phyloP scores from a whole-genome alignment of 805 yeast species.

The Cyberlindnera meyerae region DNA sequence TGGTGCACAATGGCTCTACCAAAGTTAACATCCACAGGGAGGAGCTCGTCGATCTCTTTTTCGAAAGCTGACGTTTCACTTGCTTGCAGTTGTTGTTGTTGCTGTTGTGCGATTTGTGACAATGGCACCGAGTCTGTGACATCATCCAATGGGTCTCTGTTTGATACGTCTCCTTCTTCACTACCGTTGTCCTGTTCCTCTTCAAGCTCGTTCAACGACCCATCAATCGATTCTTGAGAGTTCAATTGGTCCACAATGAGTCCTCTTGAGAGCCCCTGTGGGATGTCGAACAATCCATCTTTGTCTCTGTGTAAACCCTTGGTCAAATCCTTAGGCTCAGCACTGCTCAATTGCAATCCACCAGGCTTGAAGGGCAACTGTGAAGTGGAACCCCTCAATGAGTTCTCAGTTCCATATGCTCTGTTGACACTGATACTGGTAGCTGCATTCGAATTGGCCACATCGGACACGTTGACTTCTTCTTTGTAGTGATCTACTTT shows the following conservation, averaged over 20 bases:
- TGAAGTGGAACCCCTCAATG: conserved; percentile 63
- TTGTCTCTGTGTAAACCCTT: conserved; percentile 55
- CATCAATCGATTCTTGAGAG: conserved; percentile 2
- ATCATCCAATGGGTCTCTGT: too few relatives aligned
- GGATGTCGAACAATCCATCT: conserved; percentile 74
- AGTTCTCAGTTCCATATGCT: conserved; percentile 50
- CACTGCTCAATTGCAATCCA: conserved; percentile 45
- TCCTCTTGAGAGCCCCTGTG: conserved; percentile 81
- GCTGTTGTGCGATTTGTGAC: too few relatives aligned
- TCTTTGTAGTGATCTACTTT: conserved; percentile 58
- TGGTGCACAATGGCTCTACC: conserved; percentile 27
- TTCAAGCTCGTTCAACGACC: conserved; percentile 14
- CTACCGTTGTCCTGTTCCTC: too few relatives aligned
- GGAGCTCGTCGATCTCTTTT: conserved; percentile 42
- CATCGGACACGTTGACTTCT: conserved; percentile 44
- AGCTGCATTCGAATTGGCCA: conserved; percentile 48
- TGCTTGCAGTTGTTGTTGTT: too few relatives aligned
- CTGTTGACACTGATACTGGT: conserved; percentile 73
- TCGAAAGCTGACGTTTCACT: conserved; percentile 16
- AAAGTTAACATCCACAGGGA: conserved; percentile 48
- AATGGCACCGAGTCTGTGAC: conserved; percentile 5
- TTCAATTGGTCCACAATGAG: conserved; percentile 30
- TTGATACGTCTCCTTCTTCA: too few relatives aligned
- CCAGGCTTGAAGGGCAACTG: conserved; percentile 93
- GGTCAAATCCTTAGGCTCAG: conserved; percentile 33